phyloP scores from a whole-genome alignment of 2,329 filamentous ascomycete genomes.

The Pyrenochaeta sp. region DNA sequence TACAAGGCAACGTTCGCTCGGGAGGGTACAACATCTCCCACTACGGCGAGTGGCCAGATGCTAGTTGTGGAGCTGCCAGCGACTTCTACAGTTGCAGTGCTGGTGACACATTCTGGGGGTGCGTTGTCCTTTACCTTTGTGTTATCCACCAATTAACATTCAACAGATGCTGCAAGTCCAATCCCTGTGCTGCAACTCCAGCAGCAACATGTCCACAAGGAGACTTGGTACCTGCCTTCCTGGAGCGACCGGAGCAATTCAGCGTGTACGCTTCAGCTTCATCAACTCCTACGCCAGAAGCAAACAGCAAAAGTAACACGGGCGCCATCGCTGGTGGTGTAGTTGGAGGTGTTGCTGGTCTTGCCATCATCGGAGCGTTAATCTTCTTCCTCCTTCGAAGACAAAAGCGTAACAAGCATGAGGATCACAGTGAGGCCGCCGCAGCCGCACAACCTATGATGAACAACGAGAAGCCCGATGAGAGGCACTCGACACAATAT shows the following conservation, averaged over 20 bases:
- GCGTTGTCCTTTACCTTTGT: background rate
- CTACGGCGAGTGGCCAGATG: conserved; percentile 42
- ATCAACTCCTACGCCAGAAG: conserved; percentile 1
- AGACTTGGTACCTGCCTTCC: conserved; percentile 36
- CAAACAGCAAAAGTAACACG: conserved; percentile 16
- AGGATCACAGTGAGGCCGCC: conserved; percentile 5
- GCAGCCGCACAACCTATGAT: conserved; percentile 18
- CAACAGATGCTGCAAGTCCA: conserved; percentile 49
- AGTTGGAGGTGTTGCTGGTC: conserved; percentile 33
- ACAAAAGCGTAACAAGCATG: conserved; percentile 18
- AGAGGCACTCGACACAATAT: conserved; percentile 13
- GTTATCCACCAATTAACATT: conserved; percentile 34
- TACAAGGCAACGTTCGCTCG: conserved; percentile 39
- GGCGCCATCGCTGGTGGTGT: conserved; percentile 38
- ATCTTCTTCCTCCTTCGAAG: conserved; percentile 32
- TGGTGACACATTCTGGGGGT: conserved; percentile 22
- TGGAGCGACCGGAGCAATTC: conserved; percentile 28
- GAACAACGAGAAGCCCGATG: conserved; percentile 20
- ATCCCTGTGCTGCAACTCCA: conserved; percentile 40
- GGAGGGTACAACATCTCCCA: conserved; percentile 43
- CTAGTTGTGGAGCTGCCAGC: conserved; percentile 37
- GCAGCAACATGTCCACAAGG: conserved; percentile 32
- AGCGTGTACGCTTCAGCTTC: conserved; percentile 17
- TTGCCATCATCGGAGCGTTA: conserved; percentile 32
- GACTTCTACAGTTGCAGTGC: conserved; percentile 48